These are phyloP conservation scores for Sugiyamaella castrensis DNA, from an alignment of 1,139 yeast genomes.

Conservation along the genomic window DNA sequence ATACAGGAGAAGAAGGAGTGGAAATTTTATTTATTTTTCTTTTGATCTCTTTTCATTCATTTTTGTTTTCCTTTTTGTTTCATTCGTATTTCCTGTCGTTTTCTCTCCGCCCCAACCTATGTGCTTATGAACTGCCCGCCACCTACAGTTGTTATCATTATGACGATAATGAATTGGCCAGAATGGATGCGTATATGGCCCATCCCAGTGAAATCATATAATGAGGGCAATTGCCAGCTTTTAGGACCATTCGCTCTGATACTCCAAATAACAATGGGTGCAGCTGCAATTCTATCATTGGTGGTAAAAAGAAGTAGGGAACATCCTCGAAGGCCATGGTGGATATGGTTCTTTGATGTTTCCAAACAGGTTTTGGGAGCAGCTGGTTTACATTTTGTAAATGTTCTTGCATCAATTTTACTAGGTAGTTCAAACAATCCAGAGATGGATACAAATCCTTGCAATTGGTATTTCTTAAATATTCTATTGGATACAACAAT, in stretches of 20 bases:
- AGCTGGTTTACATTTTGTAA: slow-evolving; percentile 74
- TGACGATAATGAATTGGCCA: slow-evolving; percentile 8
- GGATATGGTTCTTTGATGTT: slow-evolving; percentile 86
- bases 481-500: slow-evolving; percentile 87
- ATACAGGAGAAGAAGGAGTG: too few species aligned
- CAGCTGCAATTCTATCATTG: slow-evolving; percentile 69
- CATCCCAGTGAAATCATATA: not conserved
- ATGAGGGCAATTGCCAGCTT: slow-evolving; percentile 36
- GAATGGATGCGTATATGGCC: slow-evolving; percentile 14
- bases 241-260: slow-evolving; percentile 45
- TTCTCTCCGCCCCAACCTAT: not conserved
- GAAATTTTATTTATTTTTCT: too few species aligned
- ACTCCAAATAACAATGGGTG: slow-evolving; percentile 54
- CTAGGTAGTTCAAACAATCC: slow-evolving; percentile 41
- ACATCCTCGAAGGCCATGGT: slow-evolving; percentile 82
- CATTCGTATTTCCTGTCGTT: not conserved
- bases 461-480: slow-evolving; percentile 80
- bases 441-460: slow-evolving; percentile 39
- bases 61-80: too few species aligned
- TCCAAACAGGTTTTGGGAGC: slow-evolving; percentile 89
- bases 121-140: not conserved
- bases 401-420: slow-evolving; percentile 66
- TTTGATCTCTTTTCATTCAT: too few species aligned
- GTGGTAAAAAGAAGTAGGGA: slow-evolving; percentile 76
- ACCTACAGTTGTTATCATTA: not conserved